Evolutionary conservation across 352 stramenopile species (phyloP), one percentile per base, ranked within the genome.

Genomic region (Albugo candida): DNA sequence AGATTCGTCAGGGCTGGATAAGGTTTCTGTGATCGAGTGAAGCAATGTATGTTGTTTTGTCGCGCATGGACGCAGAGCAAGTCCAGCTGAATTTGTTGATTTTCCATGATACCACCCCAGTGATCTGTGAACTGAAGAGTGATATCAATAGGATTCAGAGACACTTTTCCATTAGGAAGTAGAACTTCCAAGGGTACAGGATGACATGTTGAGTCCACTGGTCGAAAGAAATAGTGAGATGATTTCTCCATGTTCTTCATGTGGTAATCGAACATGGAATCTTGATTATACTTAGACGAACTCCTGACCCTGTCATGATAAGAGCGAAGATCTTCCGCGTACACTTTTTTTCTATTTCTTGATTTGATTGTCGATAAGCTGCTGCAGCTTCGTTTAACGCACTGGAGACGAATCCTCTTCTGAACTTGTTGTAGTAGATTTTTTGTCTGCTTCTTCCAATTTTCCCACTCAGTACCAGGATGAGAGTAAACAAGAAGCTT

Each of bases 251-350:
- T 12, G 36, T 50, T 47, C 27, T 41, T 13, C 16, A 34, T 44
- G 38, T 5, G 48, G 40, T 49, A 53, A 18, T 53, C 48, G 34
- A 53, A 53, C 27, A 44, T 44, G 20, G 48, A 42, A 37, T 53
- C 48, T 50, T 53, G 48, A 19, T 50, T 53, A 17, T 40, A 49
- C 14, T 53, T 35, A 21, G 34, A 49, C 2, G 48, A 42, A 0
- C 48, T 18, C 48, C 12, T 38, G 4, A 50, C 48, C 0, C 40
- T 47, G 14, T 53, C 48, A 2, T 53, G 47, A 44, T 46, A 53
- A 18, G 20, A 13, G 20, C 39, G n/a, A 31, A 39, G 21, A 0
- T 46, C 52, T 14, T 42, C 49, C 0, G 27, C 24, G 2, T 46
- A 48, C 1, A 17, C 20, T 3, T 24, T 8, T 24, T 24, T 3